phyloP scores from a whole-genome alignment of 2,329 filamentous ascomycete genomes.

The Ascochyta koolunga region DNA sequence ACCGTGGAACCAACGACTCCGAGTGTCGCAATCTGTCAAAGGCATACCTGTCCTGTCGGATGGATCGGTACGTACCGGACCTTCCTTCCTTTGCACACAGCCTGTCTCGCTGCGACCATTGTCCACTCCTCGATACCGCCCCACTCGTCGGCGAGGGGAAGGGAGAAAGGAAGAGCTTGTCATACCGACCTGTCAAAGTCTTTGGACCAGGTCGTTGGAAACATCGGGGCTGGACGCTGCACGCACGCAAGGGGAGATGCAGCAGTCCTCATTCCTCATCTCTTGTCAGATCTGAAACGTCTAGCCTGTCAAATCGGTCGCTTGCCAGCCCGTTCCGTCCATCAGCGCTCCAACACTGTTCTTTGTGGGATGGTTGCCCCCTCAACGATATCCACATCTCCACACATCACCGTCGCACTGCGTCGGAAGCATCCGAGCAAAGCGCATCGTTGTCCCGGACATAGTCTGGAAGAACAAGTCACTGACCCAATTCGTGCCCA shows the following conservation, averaged over 20 bases:
- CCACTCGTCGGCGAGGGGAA: constrained; percentile 18
- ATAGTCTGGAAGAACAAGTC: constrained; percentile 7
- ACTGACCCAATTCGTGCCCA: constrained; percentile 28
- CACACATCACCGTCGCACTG: constrained; percentile 30
- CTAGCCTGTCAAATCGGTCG: constrained; percentile 28
- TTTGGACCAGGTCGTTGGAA: constrained; percentile 36
- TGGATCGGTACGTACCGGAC: constrained; percentile 77
- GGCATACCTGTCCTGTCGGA: constrained; percentile 85
- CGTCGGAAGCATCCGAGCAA: constrained; percentile 32
- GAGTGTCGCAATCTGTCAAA: constrained; percentile 87
- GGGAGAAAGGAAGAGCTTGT: constrained; percentile 33
- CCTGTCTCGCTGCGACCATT: constrained; percentile 13
- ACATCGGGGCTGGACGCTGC: constrained; percentile 16
- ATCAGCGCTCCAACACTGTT: constrained; percentile 17
- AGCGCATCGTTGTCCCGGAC: constrained; percentile 17
- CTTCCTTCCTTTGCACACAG: constrained; percentile 21
- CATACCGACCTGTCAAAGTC: constrained; percentile 42
- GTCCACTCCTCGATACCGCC: constrained; percentile 11
- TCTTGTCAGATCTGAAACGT: constrained; percentile 39
- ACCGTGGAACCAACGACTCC: constrained; percentile 82
- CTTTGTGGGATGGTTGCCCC: constrained; percentile 20
- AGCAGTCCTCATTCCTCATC: constrained; percentile 27
- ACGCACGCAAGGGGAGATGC: constrained; percentile 32
- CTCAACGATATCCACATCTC: constrained; percentile 22
- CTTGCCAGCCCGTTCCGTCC: constrained; percentile 25